Conservation (phyloP, 805 yeast species). For the Saccharomycopsis selenospora region DNA sequence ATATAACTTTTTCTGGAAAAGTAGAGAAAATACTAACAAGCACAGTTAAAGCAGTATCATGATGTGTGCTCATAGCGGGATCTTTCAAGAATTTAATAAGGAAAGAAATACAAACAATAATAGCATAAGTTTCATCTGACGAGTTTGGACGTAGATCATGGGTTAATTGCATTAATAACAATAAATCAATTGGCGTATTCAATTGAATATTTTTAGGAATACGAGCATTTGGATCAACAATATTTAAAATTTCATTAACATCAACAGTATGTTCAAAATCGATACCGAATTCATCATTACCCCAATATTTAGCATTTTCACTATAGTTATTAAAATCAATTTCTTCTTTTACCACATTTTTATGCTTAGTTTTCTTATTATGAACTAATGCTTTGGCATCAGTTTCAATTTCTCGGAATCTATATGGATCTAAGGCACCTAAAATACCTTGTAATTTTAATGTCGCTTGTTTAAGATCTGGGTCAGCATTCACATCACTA, state of each 20-base stretch:
- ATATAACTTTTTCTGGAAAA: conserved; percentile 79
- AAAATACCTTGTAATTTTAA: conserved; percentile 84
- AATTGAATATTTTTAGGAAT: conserved; percentile 38
- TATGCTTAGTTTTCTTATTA: conserved; percentile 23
- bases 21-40: conserved; percentile 87
- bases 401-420: conserved; percentile 85
- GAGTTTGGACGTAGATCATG: conserved; percentile 68
- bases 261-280: conserved; percentile 17
- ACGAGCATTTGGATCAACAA: conserved; percentile 38
- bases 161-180: conserved; percentile 62
- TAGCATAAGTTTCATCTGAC: conserved; percentile 84
- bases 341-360: not conserved
- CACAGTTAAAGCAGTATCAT: conserved; percentile 89
- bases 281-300: conserved; percentile 15
- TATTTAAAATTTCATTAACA: conserved; percentile 23
- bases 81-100: conserved; percentile 80
- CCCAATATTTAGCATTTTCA: conserved; percentile 19
- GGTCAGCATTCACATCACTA: conserved; percentile 47
- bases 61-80: conserved; percentile 76
- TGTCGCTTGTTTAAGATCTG: conserved; percentile 74
- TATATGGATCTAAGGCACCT: conserved; percentile 96
- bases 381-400: conserved; percentile 38
- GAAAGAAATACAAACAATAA: conserved; percentile 87
- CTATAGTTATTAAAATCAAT: conserved; percentile 4
- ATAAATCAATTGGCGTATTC: conserved; percentile 86